Evolutionary conservation across 2,329 filamentous ascomycete species (phyloP).

Genomic region (Ophiosphaerella narmari): DNA sequence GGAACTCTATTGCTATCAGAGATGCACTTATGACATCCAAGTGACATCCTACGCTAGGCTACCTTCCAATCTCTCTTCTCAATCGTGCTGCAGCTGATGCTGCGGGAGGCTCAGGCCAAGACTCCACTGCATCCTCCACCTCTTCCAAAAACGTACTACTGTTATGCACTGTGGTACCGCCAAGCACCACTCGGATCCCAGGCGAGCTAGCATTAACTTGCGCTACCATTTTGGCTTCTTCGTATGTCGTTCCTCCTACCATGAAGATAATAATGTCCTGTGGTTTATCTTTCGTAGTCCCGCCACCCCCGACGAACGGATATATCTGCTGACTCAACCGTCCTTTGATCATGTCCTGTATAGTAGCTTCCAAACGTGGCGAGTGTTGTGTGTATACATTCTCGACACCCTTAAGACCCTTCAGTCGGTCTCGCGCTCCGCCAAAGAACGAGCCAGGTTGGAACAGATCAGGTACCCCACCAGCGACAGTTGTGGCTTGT

Average conservation of each 20-base stretch:
- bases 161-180: slow-evolving; percentile 87
- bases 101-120: slow-evolving; percentile 72
- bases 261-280: slow-evolving; percentile 97
- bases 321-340: slow-evolving; percentile 84
- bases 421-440: slow-evolving; percentile 83
- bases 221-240: slow-evolving; percentile 96
- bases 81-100: slow-evolving; percentile 64
- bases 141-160: slow-evolving; percentile 87
- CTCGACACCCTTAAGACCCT: slow-evolving; percentile 94
- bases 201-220: slow-evolving; percentile 90
- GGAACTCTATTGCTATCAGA: neutral
- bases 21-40: neutral
- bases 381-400: slow-evolving; percentile 99
- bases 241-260: slow-evolving; percentile 89
- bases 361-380: slow-evolving; percentile 79
- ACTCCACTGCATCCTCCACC: slow-evolving; percentile 83
- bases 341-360: slow-evolving; percentile 94
- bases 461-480: slow-evolving; percentile 88
- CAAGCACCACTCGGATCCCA: slow-evolving; percentile 85
- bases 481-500: slow-evolving; percentile 71
- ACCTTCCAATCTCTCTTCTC: slow-evolving; percentile 63
- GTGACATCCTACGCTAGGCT: slow-evolving; percentile 2
- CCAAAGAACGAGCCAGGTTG: slow-evolving; percentile 87
- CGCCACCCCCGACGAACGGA: slow-evolving; percentile 88
- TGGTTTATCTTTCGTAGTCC: slow-evolving; percentile 88